Evolutionary conservation across 345 rosid genomes (phyloP), one percentile per base, ranked within the genome.

Genomic region (Dimocarpus longan): DNA sequence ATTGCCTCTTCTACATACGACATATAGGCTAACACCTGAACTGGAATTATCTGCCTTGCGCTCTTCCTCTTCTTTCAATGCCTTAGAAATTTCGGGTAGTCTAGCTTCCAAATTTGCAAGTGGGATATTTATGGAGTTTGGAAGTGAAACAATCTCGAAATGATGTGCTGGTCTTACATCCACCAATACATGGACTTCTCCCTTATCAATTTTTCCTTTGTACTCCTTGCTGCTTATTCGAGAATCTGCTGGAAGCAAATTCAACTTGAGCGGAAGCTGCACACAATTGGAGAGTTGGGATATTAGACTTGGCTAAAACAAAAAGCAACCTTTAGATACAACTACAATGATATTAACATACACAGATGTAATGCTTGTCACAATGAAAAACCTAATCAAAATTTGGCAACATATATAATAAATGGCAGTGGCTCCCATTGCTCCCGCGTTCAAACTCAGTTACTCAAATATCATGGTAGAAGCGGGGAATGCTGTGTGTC

Each of bases 121-220:
- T 0, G 97, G 97, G 66, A 93, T 89, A 74, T 91, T 93, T 73
- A 93, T 64, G 68, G 97, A 87, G 56, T 91, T 85, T 3, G 97
- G 97, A 54, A 95, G 91, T 68, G 98, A 89, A 65, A 93, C 95
- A 67, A 93, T 95, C 90, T 82, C 83, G 86, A 86, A 93, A 76
- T 95, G 99, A 85, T 91, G 95, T 15, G 88, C 91, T 6, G 98
- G 97, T 62, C 99, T 88, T 50, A 95, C 99, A 66, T 95, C 98
- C 1, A 93, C 89, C 80, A 95, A 82, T 63, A 95, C 52, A 59
- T 89, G 87, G 0, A 70, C 77, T 70, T 91, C 94, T 24, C 91
- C 88, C 8, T 78, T 83, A 10, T 65, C 70, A 62, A 92, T 83
- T 82, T 79, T 86, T 66, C 77, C 88, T 32, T 89, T 84, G 80